A percentile compares a stretch with the other conserved stretches of the same genome.
These are phyloP conservation scores for Bolboschoenus planiculmis DNA, from an alignment of 176 grass and related monocot genomes.

Conservation along the genomic window DNA sequence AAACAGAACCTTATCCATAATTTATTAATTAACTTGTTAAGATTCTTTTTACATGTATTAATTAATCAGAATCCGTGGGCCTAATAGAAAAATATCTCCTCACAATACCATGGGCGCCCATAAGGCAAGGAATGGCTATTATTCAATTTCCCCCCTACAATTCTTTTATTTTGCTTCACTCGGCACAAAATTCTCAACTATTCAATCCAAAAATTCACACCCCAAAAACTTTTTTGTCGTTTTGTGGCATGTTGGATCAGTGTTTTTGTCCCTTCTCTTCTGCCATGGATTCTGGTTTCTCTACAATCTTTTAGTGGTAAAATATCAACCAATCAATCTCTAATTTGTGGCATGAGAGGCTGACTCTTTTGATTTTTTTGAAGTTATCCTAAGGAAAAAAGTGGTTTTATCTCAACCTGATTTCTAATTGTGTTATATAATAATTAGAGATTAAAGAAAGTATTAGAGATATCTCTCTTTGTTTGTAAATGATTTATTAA, in stretches of 20 bases:
- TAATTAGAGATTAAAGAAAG: too few species aligned
- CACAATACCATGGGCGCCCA: background rate
- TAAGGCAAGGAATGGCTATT: background rate
- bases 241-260: background rate
- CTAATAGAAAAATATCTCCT: background rate
- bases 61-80: background rate
- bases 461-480: too few species aligned
- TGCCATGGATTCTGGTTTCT: background rate
- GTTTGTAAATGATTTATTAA: too few species aligned
- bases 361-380: background rate
- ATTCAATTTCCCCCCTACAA: background rate
- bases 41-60: background rate
- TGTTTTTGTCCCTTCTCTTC: background rate
- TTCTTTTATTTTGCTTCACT: background rate
- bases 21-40: background rate
- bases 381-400: background rate
- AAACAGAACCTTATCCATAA: background rate
- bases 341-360: background rate
- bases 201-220: background rate
- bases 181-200: background rate
- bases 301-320: background rate
- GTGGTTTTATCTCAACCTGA: background rate
- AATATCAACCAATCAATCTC: background rate
- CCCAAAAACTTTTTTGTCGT: background rate
- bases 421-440: background rate